These are phyloP conservation scores for Plasmopara muralis DNA, from an alignment of 352 stramenopile species.

Conservation along the genomic window DNA sequence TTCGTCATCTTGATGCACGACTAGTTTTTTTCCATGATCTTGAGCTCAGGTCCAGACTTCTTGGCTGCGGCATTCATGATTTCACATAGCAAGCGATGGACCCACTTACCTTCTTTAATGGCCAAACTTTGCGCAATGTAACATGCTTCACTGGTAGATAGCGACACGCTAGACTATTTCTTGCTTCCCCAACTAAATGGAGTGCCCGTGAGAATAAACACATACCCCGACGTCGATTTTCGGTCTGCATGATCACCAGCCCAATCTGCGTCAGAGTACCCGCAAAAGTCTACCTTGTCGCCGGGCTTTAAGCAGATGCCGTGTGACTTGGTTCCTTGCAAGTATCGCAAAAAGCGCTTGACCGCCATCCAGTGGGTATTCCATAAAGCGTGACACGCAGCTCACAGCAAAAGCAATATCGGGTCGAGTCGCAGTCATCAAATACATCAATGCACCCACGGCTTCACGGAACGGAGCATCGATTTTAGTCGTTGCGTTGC, in stretches of 20 bases:
- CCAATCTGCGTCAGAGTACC: neutral
- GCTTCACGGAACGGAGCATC: no score
- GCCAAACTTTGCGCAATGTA: slow-evolving; percentile 9
- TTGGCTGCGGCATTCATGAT: neutral
- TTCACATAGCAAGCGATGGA: slow-evolving; percentile 6
- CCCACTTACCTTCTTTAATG: slow-evolving; percentile 6
- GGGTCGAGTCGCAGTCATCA: no score
- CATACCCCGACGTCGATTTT: slow-evolving; percentile 2
- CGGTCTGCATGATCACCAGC: neutral
- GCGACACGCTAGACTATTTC: slow-evolving; percentile 3
- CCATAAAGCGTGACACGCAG: slow-evolving; percentile 18
- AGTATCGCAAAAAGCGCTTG: slow-evolving; percentile 12
- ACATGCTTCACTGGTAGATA: slow-evolving; percentile 8
- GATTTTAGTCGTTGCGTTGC: no score
- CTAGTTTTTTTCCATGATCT: no score
- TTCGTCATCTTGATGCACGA: no score
- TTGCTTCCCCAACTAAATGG: slow-evolving; percentile 1
- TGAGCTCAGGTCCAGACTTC: slow-evolving; percentile 5
- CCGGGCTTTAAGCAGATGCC: no score
- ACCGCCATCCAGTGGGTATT: slow-evolving; percentile 11
- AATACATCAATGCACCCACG: no score
- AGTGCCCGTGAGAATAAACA: neutral
- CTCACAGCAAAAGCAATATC: slow-evolving; percentile 10
- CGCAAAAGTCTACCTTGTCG: neutral
- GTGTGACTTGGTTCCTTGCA: slow-evolving; percentile 16